Percentiles rank a stretch among this genome's conserved stretches.
These are phyloP conservation scores for Zasmidium angulare DNA, from an alignment of 2,329 filamentous ascomycete species.

Conservation along the genomic window DNA sequence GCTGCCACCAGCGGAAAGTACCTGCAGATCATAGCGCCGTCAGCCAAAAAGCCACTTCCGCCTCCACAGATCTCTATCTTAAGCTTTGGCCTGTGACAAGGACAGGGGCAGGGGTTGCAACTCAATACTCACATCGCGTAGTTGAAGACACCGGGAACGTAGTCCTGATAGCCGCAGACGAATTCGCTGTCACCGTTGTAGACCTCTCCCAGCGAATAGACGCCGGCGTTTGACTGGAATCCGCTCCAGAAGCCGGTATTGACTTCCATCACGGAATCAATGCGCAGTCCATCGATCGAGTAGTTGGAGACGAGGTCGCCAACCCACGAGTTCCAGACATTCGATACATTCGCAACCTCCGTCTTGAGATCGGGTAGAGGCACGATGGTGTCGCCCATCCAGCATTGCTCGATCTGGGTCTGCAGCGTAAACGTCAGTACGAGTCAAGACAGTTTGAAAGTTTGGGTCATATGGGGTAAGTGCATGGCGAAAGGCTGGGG, in stretches of 20 bases:
- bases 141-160: conserved; percentile 48
- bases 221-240: conserved; percentile 37
- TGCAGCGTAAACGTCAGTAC: conserved; percentile 13
- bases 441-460: background rate
- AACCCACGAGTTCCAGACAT: conserved; percentile 61
- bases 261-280: conserved; percentile 52
- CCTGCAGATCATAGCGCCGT: conserved; percentile 17
- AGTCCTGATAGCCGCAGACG: conserved; percentile 45
- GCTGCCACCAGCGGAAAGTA: conserved; percentile 41
- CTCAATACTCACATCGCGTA: conserved; percentile 40
- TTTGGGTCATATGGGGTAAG: background rate
- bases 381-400: conserved; percentile 55
- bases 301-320: conserved; percentile 58
- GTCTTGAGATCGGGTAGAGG: conserved; percentile 64
- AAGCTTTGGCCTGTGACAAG: background rate
- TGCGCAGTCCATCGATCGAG: conserved; percentile 56
- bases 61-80: conserved; percentile 1
- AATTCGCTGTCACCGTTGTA: conserved; percentile 38
- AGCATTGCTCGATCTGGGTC: conserved; percentile 48
- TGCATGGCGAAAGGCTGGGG: background rate
- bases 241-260: conserved; percentile 42
- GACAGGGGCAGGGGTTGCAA: conserved; percentile 14
- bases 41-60: conserved; percentile 8
- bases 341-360: conserved; percentile 48
- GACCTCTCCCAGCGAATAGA: conserved; percentile 51